phyloP scores from a whole-genome alignment of 2,329 filamentous ascomycete species.

The Tolypocladium sp. region DNA sequence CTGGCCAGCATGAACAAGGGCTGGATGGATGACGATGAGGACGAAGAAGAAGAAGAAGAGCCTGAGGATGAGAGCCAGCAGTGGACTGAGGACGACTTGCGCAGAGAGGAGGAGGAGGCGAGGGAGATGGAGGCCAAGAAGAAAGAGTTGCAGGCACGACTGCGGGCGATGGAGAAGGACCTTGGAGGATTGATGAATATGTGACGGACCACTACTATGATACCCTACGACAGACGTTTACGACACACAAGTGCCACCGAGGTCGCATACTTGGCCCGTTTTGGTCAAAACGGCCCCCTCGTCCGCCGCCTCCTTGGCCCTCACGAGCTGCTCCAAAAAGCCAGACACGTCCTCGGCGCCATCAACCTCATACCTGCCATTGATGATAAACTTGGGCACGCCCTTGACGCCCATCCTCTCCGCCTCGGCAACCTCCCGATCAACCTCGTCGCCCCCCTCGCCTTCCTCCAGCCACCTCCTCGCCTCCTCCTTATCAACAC shows the following conservation, averaged over 20 bases:
- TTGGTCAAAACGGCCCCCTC: background rate
- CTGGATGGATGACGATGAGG: slow-evolving; percentile 44
- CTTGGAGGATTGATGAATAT: slow-evolving; percentile 44
- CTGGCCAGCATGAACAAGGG: slow-evolving; percentile 65
- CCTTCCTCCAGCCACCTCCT: slow-evolving; percentile 43
- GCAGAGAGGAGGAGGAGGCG: slow-evolving; percentile 59
- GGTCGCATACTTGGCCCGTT: background rate
- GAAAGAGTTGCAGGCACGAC: slow-evolving; percentile 42
- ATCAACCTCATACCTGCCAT: slow-evolving; percentile 55
- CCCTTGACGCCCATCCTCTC: slow-evolving; percentile 46
- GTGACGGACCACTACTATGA: slow-evolving; percentile 23
- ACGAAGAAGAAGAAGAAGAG: slow-evolving; percentile 41
- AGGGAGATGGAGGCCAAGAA: slow-evolving; percentile 47
- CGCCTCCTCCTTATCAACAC: slow-evolving; percentile 42
- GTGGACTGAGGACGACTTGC: slow-evolving; percentile 60
- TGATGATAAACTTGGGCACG: slow-evolving; percentile 69
- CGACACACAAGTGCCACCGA: background rate
- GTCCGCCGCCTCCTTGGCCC: slow-evolving; percentile 26
- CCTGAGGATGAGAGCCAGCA: slow-evolving; percentile 36
- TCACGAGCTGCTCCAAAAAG: slow-evolving; percentile 58
- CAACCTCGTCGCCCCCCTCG: slow-evolving; percentile 47
- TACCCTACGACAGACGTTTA: slow-evolving; percentile 1
- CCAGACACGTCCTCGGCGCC: slow-evolving; percentile 63
- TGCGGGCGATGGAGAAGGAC: slow-evolving; percentile 47
- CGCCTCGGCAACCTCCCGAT: slow-evolving; percentile 43